Evolutionary conservation across 2,329 filamentous ascomycete species (phyloP), one percentile per base, ranked within the genome.

Genomic region (Anthostomella pinea): DNA sequence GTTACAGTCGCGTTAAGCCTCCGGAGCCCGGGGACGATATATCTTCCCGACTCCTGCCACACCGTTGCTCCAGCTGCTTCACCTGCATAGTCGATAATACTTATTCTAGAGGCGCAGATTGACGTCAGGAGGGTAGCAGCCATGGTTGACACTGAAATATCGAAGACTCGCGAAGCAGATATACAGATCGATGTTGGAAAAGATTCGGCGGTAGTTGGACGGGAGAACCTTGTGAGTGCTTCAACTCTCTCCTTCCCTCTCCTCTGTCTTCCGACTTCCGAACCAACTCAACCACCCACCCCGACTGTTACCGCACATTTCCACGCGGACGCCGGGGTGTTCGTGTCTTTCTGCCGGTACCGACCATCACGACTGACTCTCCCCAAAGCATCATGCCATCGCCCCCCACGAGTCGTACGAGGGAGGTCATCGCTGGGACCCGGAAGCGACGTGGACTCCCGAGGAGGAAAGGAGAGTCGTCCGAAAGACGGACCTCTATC

Each of bases 351-450:
- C n/a, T n/a, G n/a, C n/a, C n/a, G n/a, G n/a, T n/a, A n/a, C n/a
- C n/a, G n/a, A n/a, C n/a, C n/a, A n/a, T n/a, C n/a, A n/a, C 3
- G 18, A 14, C 25, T 37, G 21, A 31, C 20, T 20, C 8, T 5
- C 1, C 11, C 5, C n/a, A 32, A n/a, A 38, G 35, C 23, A 38
- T 28, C 35, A 38, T 26, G 28, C 35, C 8, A 16, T 38, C 6
- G 11, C 35, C 6, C 35, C 35, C 8, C 35, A 59, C 16, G 35
- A 38, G 8, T 21, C 28, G 6, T 83, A 82, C 48, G 78, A 83
- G 49, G 75, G 76, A 3, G 58, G 66, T 7, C 77, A 81, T 56
- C 66, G 77, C 32, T 81, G 72, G 52, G 77, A 82, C 46, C 76
- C 77, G 0, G 53, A 64, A 2, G 75, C 72, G 29, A 62, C 68